A percentile compares a stretch with the other conserved stretches of the same genome.
phyloP scores from a whole-genome alignment of 2,329 filamentous ascomycete species.

The Colletotrichum sp. region DNA sequence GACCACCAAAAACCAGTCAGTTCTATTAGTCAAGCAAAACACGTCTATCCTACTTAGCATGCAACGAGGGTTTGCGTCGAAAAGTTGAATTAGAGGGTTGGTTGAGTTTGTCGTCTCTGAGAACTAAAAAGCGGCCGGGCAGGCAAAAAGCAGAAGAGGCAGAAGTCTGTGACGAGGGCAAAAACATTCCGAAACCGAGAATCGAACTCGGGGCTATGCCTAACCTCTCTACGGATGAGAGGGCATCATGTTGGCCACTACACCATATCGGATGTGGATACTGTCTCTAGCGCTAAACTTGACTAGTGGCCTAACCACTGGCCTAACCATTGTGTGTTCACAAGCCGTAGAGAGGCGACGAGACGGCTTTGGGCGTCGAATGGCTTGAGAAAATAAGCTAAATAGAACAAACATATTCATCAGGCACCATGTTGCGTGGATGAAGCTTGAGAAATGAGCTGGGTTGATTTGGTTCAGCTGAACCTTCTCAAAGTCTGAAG shows the following conservation, averaged over 20 bases:
- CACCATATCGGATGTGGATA: background rate
- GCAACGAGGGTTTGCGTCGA: background rate
- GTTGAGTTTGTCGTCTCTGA: background rate
- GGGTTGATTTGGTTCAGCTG: background rate
- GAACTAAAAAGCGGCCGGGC: background rate
- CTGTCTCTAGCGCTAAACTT: fast-evolving
- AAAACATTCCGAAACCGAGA: constrained; percentile 2
- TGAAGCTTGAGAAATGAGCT: background rate
- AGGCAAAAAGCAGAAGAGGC: background rate
- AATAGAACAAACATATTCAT: background rate
- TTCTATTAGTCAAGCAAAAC: background rate
- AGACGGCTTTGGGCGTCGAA: background rate
- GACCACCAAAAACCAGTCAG: background rate
- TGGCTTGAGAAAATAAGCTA: background rate
- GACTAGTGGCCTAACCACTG: background rate
- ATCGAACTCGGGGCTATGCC: constrained; percentile 17
- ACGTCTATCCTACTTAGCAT: background rate
- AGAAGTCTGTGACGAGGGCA: background rate
- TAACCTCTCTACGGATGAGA: background rate
- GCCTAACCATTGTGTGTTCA: background rate
- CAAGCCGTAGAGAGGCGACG: background rate
- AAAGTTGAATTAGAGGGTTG: background rate
- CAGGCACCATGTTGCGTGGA: background rate
- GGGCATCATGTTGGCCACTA: constrained; percentile 18
- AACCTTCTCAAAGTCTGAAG: background rate